Conservation (phyloP, 2,329 filamentous ascomycete genomes). For the Biscogniauxia marginata region DNA sequence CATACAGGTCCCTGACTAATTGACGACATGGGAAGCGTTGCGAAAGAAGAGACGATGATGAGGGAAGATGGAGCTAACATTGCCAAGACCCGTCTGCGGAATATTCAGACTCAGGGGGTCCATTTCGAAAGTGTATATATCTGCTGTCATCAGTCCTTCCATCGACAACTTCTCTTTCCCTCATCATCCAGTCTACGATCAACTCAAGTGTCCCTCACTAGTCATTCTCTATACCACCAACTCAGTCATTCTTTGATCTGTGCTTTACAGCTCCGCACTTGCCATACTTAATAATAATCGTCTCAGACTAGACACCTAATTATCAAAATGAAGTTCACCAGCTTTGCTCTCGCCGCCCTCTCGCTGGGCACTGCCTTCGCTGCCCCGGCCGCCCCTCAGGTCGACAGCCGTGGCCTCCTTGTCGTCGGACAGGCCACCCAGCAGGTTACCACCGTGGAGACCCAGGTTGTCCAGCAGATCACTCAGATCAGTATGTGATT, state of each 20-base stretch:
- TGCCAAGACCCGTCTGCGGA: constrained; percentile 10
- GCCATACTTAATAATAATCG: background rate
- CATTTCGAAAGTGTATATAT: constrained; percentile 16
- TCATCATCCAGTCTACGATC: constrained; percentile 19
- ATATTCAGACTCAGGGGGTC: constrained; percentile 9
- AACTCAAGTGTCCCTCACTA: constrained; percentile 24
- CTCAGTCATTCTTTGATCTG: constrained; percentile 29
- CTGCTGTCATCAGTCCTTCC: constrained; percentile 15
- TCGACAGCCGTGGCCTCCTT: constrained; percentile 10
- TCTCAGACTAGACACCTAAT: constrained; percentile 4
- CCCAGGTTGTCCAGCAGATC: constrained; percentile 20
- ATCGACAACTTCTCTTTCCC: constrained; percentile 8
- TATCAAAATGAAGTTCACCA: constrained; percentile 34
- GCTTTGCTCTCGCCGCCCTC: constrained; percentile 30
- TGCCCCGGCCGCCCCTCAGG: constrained; percentile 18
- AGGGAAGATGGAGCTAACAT: constrained; percentile 6
- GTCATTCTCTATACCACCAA: constrained; percentile 25
- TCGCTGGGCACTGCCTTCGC: constrained; percentile 33
- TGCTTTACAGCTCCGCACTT: constrained; percentile 14
- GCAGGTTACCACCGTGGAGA: constrained; percentile 19
- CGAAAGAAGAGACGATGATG: constrained; percentile 7
- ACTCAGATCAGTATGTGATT: constrained; percentile 18
- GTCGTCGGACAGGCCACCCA: constrained; percentile 14
- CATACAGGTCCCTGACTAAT: constrained; percentile 17
- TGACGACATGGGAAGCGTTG: constrained; percentile 17